Evolutionary conservation across 2,329 filamentous ascomycete species (phyloP).

Genomic region (Neodidymelliopsis sp.): DNA sequence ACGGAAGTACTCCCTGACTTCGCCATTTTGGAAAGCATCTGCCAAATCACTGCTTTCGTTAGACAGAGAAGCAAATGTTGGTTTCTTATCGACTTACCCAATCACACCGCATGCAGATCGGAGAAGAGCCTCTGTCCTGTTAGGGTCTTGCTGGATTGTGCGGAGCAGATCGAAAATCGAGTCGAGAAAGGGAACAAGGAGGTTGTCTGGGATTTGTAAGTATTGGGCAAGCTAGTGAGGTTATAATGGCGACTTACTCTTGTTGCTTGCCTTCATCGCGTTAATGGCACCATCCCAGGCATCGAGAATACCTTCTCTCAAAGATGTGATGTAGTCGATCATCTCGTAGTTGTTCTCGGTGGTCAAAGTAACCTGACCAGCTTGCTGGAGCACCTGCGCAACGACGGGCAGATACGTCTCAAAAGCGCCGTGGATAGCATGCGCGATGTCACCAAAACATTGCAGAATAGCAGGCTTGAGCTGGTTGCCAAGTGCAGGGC

Average conservation of each 20-base stretch:
- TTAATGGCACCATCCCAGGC: conserved; percentile 97
- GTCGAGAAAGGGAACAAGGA: conserved; percentile 79
- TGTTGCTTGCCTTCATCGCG: conserved; percentile 84
- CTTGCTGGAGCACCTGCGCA: conserved; percentile 92
- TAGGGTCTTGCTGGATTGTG: conserved; percentile 79
- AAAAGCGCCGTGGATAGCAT: conserved; percentile 89
- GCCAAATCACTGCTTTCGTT: conserved; percentile 77
- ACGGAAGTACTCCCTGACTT: conserved; percentile 84
- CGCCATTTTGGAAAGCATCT: conserved; percentile 89
- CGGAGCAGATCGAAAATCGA: conserved; percentile 88
- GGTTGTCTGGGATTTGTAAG: conserved; percentile 62
- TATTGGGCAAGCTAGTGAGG: conserved; percentile 1
- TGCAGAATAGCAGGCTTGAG: conserved; percentile 98
- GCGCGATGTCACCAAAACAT: conserved; percentile 97
- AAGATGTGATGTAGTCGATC: conserved; percentile 93
- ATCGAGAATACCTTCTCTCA: conserved; percentile 98
- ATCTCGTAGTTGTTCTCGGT: conserved; percentile 90
- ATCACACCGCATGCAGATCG: conserved; percentile 97
- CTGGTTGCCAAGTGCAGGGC: conserved; percentile 86
- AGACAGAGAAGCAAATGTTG: conserved; percentile 34
- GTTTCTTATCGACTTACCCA: conserved; percentile 66
- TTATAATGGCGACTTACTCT: conserved; percentile 64
- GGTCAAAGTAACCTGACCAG: conserved; percentile 79
- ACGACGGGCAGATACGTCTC: conserved; percentile 93
- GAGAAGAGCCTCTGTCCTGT: conserved; percentile 90